Evolutionary conservation across 2,329 filamentous ascomycete genomes (phyloP).

Genomic region (Colletotrichum sp.): DNA sequence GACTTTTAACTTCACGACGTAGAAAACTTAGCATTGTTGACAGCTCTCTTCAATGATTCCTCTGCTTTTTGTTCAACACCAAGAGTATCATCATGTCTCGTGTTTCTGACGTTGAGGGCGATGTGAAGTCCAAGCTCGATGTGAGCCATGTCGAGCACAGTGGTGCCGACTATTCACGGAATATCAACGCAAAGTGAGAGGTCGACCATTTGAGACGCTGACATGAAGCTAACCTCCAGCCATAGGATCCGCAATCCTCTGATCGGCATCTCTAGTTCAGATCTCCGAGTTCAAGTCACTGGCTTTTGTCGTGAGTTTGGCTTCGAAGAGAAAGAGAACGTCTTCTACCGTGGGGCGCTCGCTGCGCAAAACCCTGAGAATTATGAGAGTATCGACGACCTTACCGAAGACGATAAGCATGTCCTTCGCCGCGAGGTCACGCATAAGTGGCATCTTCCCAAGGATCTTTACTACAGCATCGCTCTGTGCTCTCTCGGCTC

Average conservation of each 20-base stretch:
- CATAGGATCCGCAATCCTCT: conserved; percentile 32
- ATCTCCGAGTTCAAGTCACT: conserved; percentile 25
- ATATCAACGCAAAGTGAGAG: conserved; percentile 34
- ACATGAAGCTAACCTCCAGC: neutral
- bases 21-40: neutral
- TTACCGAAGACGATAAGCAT: conserved; percentile 28
- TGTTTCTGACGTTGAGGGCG: conserved; percentile 26
- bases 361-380: conserved; percentile 28
- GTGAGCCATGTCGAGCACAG: conserved; percentile 23
- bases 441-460: conserved; percentile 33
- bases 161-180: conserved; percentile 30
- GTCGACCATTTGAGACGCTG: neutral
- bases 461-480: conserved; percentile 30
- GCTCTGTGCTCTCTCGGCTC: conserved; percentile 33
- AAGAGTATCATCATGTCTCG: neutral
- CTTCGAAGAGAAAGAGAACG: conserved; percentile 28
- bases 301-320: conserved; percentile 31
- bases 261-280: conserved; percentile 25
- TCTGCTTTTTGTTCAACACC: neutral
- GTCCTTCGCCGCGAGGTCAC: conserved; percentile 27
- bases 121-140: conserved; percentile 21
- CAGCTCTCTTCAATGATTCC: neutral
- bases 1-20: neutral
- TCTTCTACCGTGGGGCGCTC: conserved; percentile 32
- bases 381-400: conserved; percentile 26